A percentile compares a stretch with the other conserved stretches of the same genome.
Evolutionary conservation across 345 rosid genomes (phyloP).

Genomic region (Bruguiera sexangula): DNA sequence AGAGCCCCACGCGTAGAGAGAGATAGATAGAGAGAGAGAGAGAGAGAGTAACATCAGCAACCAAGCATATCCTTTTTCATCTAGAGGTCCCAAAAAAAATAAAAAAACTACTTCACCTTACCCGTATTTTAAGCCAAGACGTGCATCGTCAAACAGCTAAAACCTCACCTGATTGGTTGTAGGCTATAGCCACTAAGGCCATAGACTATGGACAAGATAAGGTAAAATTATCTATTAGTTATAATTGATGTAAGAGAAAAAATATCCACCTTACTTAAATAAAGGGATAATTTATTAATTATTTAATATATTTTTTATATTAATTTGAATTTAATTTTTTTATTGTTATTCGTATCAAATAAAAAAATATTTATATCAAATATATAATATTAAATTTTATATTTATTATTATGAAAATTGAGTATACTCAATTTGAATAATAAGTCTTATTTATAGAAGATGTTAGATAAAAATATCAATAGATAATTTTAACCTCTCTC

Average conservation of each 20-base stretch:
- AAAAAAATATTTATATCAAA: no score
- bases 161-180: slow-evolving; percentile 23
- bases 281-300: no score
- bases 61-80: slow-evolving; percentile 8
- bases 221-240: slow-evolving; percentile 7
- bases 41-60: slow-evolving; percentile 1
- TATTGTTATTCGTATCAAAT: no score
- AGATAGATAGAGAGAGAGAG: background rate
- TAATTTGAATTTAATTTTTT: no score
- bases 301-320: no score
- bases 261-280: background rate
- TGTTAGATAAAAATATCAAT: no score
- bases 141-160: slow-evolving; percentile 24
- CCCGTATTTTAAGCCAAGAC: slow-evolving; percentile 22
- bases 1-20: background rate
- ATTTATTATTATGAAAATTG: no score
- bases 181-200: slow-evolving; percentile 12
- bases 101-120: slow-evolving; percentile 9
- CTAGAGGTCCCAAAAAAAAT: background rate
- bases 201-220: slow-evolving; percentile 31
- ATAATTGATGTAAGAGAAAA: slow-evolving; percentile 16
- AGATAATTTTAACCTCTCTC: no score
- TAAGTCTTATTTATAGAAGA: no score
- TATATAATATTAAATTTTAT: no score
- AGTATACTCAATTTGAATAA: no score